These are phyloP conservation scores for Aureobasidium sp. DNA, from an alignment of 2,329 filamentous ascomycete species.

Conservation along the genomic window DNA sequence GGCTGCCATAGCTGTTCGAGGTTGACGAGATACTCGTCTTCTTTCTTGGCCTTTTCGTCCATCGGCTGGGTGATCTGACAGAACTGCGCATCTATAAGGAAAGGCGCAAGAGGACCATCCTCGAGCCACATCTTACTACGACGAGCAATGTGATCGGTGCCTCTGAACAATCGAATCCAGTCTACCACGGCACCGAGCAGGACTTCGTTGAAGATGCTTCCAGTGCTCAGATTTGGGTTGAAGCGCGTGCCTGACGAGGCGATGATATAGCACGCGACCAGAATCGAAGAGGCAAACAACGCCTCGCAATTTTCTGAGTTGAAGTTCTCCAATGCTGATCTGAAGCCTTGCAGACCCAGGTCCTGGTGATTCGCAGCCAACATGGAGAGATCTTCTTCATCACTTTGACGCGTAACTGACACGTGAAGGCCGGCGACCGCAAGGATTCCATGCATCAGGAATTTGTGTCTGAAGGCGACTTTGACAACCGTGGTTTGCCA, in stretches of 20 bases:
- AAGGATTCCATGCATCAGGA: conserved; percentile 26
- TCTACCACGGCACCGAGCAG: conserved; percentile 6
- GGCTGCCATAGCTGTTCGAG: conserved; percentile 7
- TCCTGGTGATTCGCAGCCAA: conserved; percentile 14
- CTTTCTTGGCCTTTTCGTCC: background rate
- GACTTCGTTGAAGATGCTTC: conserved; percentile 11
- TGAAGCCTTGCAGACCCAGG: background rate
- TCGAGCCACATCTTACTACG: conserved; percentile 11
- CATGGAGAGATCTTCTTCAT: conserved; percentile 13
- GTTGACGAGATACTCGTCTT: conserved; percentile 9
- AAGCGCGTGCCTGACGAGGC: conserved; percentile 8
- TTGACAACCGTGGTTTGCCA: conserved; percentile 22
- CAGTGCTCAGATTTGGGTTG: background rate
- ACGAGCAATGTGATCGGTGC: conserved; percentile 3
- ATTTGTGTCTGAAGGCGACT: conserved; percentile 18
- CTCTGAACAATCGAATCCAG: conserved; percentile 12
- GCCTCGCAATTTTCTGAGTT: conserved; percentile 11
- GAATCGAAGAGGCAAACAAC: conserved; percentile 5
- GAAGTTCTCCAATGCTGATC: conserved; percentile 7
- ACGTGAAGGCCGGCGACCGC: conserved; percentile 24
- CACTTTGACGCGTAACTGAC: conserved; percentile 17
- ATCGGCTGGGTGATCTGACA: background rate
- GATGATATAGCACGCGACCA: conserved; percentile 11
- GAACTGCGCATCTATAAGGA: background rate
- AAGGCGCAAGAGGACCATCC: background rate